Evolutionary conservation across 345 rosid genomes (phyloP), one percentile per base, ranked within the genome.

Genomic region (Trapa bicornis): DNA sequence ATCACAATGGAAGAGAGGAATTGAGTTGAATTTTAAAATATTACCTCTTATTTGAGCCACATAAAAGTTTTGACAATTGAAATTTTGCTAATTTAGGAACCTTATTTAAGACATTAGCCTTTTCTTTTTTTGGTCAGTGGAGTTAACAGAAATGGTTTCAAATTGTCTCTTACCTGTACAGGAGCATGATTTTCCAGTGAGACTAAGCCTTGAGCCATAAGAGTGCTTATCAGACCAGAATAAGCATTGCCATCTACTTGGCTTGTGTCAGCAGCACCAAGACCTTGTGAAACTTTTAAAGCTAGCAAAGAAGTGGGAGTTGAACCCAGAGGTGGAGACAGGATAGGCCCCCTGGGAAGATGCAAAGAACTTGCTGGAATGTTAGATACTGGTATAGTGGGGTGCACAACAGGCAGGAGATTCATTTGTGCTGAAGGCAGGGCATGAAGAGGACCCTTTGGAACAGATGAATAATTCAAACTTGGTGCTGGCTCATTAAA

Each of bases 191-290:
- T 83, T 72, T 84, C 75, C 72, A 87, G 68, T 39, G 97, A 85
- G 74, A 91, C 87, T 76, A 95, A 74, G 74, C 99, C 99, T 84
- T 88, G 92, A 63, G 94, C 84, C 96, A 95, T 74, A 45, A 95
- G 96, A 66, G 96, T 81, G 74, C 72, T 81, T 73, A 95, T 80
- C 80, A 95, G 80, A 70, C 96, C 96, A 77, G 98, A 83, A 76
- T 83, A 85, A 66, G 86, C 82, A 58, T 75, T 78, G 5, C 88
- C 83, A 37, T 84, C 75, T 61, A 79, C 75, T 75, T 83, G 93
- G 71, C 64, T 84, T 47, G 89, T 72, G 65, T 64, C 71, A 73
- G 68, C 73, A 65, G 80, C 39, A 53, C 79, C 79, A 37, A 77
- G 75, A 85, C 72, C 80, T 60, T 76, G 91, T 65, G 81, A 75